Percentiles rank a stretch among this genome's conserved stretches.
Conservation (phyloP, 192 early-diverging fungal genomes). For the Linnemannia hyalina region DNA sequence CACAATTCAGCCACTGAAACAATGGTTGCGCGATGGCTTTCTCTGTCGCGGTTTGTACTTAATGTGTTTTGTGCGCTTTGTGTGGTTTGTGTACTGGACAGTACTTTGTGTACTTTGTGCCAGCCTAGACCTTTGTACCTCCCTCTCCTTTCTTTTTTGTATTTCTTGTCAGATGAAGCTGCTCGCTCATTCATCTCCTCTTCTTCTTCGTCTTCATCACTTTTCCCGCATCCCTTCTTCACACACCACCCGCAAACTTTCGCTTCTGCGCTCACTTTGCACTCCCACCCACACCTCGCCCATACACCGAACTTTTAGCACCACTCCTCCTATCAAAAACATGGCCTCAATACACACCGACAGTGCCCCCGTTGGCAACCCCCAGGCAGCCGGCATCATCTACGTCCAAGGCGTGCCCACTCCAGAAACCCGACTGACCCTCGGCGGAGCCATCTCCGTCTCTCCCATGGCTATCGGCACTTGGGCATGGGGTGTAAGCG, state of each 20-base stretch:
- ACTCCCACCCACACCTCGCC: background rate
- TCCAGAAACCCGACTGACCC: constrained; percentile 46
- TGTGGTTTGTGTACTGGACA: too few species aligned
- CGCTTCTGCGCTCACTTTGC: background rate
- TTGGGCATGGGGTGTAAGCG: constrained; percentile 63
- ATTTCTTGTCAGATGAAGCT: background rate
- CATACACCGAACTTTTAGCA: background rate
- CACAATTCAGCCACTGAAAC: background rate
- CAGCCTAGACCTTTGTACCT: too few species aligned
- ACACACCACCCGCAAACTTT: background rate
- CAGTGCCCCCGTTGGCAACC: constrained; percentile 9
- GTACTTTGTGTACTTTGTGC: too few species aligned
- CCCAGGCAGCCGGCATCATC: constrained; percentile 31
- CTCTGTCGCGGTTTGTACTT: background rate
- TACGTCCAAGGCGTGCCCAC: constrained; percentile 58
- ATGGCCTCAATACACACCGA: constrained; percentile 12
- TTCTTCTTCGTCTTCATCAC: background rate
- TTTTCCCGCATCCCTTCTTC: background rate
- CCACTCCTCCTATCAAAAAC: background rate
- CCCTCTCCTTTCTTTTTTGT: background rate
- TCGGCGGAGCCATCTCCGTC: constrained; percentile 48
- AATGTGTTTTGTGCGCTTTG: too few species aligned
- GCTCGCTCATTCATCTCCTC: background rate
- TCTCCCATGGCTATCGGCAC: constrained; percentile 62
- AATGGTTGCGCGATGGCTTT: background rate